Base-by-base conservation (phyloP, 2,329 filamentous ascomycete genomes). In the Cercospora berteroae region DNA sequence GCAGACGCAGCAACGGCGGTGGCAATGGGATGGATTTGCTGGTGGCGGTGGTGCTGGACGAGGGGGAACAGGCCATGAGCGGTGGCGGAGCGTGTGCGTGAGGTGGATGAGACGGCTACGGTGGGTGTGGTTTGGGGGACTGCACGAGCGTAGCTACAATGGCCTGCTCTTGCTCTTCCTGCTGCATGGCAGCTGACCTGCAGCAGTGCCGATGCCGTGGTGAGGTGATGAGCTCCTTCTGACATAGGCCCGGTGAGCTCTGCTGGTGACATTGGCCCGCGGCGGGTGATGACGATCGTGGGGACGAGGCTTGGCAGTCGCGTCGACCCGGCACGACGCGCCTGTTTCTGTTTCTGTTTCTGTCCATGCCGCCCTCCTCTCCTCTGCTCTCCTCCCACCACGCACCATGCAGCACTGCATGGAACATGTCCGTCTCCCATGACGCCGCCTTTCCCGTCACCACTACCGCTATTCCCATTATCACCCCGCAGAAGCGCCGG, bases 1-100 rank as follows among this genome's bases (percentile, higher is more conserved):
- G 81, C 13, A 83, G 77, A 48, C 65, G 77, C 69, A 76, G 78
- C 69, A 72, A 72, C 13, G 69, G 68, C 8, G 18, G 44, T n/a
- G 48, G 52, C 36, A 39, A 6, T 10, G 27, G 55, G 23, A 7
- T 18, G 33, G 16, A 25, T 9, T 27, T 7, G 31, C n/a, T 3
- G n/a, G 27, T 7, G 27, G 10, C 16, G 60, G 18, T 20, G 60
- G 10, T 52, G 60, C n/a, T 50, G 18, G 44, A 23, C 3, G 42
- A 48, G 18, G 44, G 44, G 18, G 18, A 1, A 23, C 44, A 20
- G n/a, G n/a, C n/a, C n/a, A 50, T 50, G 7, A 20, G 44, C 44
- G 44, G 20, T 16, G 18, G 44, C 36, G n/a, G 36, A 16, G 36
- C 16, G 36, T 39, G 16, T 39, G 36, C 36, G 36, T 39, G 36